phyloP scores from a whole-genome alignment of 192 early-diverging fungal genomes.

The Pilobolus umbonatus region DNA sequence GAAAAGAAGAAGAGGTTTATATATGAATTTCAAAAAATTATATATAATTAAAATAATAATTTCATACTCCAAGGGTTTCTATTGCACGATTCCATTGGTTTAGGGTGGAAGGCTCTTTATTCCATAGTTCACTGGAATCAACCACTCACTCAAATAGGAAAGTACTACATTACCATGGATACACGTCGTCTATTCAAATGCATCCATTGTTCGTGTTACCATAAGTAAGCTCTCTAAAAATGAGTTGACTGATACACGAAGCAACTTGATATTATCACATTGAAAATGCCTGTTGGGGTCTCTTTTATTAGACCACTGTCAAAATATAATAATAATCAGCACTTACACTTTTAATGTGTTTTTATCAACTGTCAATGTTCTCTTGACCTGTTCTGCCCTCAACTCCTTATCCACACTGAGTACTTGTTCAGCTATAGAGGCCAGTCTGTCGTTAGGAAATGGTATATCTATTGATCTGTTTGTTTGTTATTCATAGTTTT shows the following conservation, averaged over 20 bases:
- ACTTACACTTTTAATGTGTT: constrained; percentile 38
- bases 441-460: constrained; percentile 36
- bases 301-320: not conserved
- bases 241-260: constrained; percentile 45
- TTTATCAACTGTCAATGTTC: constrained; percentile 22
- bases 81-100: too few relatives aligned
- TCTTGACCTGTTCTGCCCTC: constrained; percentile 36
- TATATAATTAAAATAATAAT: too few relatives aligned
- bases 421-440: constrained; percentile 36
- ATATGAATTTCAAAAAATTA: too few relatives aligned
- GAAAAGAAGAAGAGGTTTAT: too few relatives aligned
- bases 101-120: too few relatives aligned
- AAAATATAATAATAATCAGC: not conserved
- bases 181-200: too few relatives aligned
- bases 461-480: constrained; percentile 33
- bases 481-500: too few relatives aligned
- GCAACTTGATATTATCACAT: constrained; percentile 31
- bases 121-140: too few relatives aligned
- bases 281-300: constrained; percentile 30
- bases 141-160: too few relatives aligned
- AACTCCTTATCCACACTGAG: constrained; percentile 45
- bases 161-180: too few relatives aligned
- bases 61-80: too few relatives aligned
- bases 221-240: constrained; percentile 47
- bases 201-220: constrained; percentile 43